Evolutionary conservation across 2,329 filamentous ascomycete genomes (phyloP), one percentile per base, ranked within the genome.

Genomic region (Neofusicoccum sp.): DNA sequence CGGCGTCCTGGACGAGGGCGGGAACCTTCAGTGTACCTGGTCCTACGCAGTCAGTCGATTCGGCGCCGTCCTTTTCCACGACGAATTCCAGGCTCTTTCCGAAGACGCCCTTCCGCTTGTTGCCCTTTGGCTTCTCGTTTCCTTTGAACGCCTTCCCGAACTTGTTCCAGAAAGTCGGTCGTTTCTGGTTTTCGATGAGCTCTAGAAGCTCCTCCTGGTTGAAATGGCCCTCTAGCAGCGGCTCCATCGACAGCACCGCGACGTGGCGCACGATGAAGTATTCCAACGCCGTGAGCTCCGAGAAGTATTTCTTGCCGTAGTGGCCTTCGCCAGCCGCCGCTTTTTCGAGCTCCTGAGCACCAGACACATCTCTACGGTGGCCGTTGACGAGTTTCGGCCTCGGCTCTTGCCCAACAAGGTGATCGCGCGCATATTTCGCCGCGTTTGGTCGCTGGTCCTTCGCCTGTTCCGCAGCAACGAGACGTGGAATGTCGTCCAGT

Each of bases 191-290:
- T 75, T 99, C 95, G 64, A 99, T 98, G 53, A 99, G 86, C 63
- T 90, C 87, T 12, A 98, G 84, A 1, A 99, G 81, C 71, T 99
- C 95, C 66, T 98, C 95, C 62, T 98, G 83, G n/a, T 89, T 90
- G 75, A 98, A 98, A 67, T 96, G 87, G 3, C 87, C 86, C 68
- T 96, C 92, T 4, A 99, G 82, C 74, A 98, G 82, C 6, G 95
- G 92, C 66, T 96, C 91, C 87, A 99, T 96, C 0, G 91, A 93
- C 62, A 99, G 80, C 5, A 99, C 95, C 8, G 95, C 95, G 61
- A 98, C 86, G 69, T 98, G 93, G 28, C 95, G 89, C 47, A 98
- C 90, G 68, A 98, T 98, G 74, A 99, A 98, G 72, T 97, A 98
- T 72, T 99, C 95, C 31, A 99, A 80, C 0, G 91, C 92, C 2